A percentile compares a stretch with the other conserved stretches of the same genome.
Conservation (phyloP, 192 early-diverging fungal species). For the Fimicolochytrium jonesii region DNA sequence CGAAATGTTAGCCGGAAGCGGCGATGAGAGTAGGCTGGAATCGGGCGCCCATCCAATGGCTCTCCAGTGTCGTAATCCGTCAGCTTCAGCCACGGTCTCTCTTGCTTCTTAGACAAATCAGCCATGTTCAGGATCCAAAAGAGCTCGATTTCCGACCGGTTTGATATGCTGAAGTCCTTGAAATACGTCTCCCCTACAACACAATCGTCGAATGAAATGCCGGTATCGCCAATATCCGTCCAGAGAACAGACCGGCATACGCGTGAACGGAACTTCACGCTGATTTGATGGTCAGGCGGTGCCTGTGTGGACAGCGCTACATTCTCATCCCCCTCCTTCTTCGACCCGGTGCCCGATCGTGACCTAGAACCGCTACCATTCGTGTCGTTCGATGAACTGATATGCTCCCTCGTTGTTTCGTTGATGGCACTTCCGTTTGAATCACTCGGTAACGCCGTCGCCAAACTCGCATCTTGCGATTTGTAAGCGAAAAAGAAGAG, state of each 20-base stretch:
- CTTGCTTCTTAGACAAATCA: constrained; percentile 55
- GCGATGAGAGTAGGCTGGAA: constrained; percentile 64
- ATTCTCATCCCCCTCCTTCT: neutral
- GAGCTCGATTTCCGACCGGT: constrained; percentile 81
- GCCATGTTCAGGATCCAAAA: constrained; percentile 77
- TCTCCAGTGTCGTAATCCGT: constrained; percentile 70
- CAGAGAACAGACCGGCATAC: constrained; percentile 88
- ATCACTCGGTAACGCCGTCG: neutral
- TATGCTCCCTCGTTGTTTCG: no score
- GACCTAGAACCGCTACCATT: no score
- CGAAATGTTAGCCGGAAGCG: constrained; percentile 80
- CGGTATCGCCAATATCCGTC: constrained; percentile 88
- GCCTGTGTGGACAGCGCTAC: constrained; percentile 1
- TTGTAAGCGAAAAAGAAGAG: constrained; percentile 79
- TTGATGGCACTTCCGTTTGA: no score
- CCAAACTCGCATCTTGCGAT: neutral
- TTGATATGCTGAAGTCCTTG: constrained; percentile 85
- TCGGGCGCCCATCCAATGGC: constrained; percentile 48
- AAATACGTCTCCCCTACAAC: constrained; percentile 83
- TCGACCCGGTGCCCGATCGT: neutral
- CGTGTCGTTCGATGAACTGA: no score
- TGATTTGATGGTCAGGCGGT: constrained; percentile 38
- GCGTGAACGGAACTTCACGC: constrained; percentile 73
- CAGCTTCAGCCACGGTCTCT: constrained; percentile 65
- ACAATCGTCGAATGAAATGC: constrained; percentile 93